Percentiles rank a stretch among this genome's conserved stretches.
phyloP scores from a whole-genome alignment of 2,329 filamentous ascomycete genomes.

The Ilyonectria sp. region DNA sequence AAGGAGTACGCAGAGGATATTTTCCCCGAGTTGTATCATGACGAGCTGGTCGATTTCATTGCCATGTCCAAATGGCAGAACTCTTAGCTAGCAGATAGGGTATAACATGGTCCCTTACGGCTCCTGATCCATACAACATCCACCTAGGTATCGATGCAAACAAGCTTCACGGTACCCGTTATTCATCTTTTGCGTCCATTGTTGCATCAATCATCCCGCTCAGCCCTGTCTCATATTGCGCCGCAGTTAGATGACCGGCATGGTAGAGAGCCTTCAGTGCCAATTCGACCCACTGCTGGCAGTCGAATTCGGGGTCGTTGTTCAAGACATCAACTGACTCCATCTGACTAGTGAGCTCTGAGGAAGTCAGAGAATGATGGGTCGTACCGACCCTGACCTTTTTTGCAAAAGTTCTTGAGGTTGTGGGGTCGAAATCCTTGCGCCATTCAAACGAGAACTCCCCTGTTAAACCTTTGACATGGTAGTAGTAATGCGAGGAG shows the following conservation, averaged over 20 bases:
- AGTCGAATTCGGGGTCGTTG: not conserved
- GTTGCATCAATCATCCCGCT: conserved; percentile 5
- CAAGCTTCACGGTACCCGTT: not conserved
- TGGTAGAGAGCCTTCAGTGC: not conserved
- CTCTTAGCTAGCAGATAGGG: conserved; percentile 15
- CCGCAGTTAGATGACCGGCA: not conserved
- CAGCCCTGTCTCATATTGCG: conserved; percentile 3
- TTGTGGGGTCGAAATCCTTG: too few species aligned
- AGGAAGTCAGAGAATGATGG: too few species aligned
- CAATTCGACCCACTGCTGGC: conserved; percentile 6
- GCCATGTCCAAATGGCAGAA: conserved; percentile 44
- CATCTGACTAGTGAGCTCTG: too few species aligned
- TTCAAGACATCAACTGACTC: too few species aligned
- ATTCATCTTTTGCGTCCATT: conserved; percentile 12
- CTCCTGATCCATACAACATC: not conserved
- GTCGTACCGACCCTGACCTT: too few species aligned
- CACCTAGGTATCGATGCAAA: not conserved
- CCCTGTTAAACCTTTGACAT: too few species aligned
- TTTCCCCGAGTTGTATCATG: conserved; percentile 44
- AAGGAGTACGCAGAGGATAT: conserved; percentile 41
- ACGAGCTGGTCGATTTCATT: conserved; percentile 46
- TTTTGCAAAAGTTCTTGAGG: too few species aligned
- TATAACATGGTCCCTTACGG: not conserved
- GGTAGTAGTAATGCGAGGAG: too few species aligned
- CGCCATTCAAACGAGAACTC: too few species aligned